Percentiles rank a stretch among this genome's conserved stretches.
Evolutionary conservation across 805 yeast species (phyloP).

Genomic region (Myxozyma neotropica): DNA sequence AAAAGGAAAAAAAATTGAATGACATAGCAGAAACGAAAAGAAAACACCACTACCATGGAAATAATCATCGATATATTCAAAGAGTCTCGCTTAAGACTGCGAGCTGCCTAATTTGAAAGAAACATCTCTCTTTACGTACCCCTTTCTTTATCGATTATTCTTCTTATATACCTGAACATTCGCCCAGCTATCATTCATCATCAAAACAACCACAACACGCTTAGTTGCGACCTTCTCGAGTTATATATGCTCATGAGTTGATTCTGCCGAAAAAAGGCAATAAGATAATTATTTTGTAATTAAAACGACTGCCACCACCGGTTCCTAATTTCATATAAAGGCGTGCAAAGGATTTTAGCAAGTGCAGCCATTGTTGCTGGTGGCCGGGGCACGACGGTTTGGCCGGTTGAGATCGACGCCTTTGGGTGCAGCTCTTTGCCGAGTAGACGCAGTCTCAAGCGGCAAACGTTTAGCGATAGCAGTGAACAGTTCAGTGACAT

Average conservation of each 20-base stretch:
- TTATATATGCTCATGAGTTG: slow-evolving; percentile 3
- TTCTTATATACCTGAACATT: background rate
- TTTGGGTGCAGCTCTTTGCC: slow-evolving; percentile 39
- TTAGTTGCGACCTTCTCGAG: background rate
- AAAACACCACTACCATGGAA: slow-evolving; percentile 23
- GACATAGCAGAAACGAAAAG: slow-evolving; percentile 3
- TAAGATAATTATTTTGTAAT: background rate
- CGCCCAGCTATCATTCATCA: background rate
- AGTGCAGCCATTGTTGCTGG: slow-evolving; percentile 41
- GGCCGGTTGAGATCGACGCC: slow-evolving; percentile 41
- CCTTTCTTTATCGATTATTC: background rate
- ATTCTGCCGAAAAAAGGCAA: background rate
- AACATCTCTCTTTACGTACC: background rate
- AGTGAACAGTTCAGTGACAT: slow-evolving; percentile 54
- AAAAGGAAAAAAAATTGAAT: background rate
- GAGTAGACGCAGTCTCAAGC: slow-evolving; percentile 41
- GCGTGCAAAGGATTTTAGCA: slow-evolving; percentile 38
- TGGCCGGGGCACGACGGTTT: slow-evolving; percentile 35
- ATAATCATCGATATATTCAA: slow-evolving; percentile 1
- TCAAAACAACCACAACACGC: background rate
- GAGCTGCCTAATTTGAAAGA: background rate
- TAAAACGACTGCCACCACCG: background rate
- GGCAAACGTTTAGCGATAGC: slow-evolving; percentile 55
- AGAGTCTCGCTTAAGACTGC: background rate
- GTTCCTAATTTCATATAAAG: background rate